Conservation (phyloP, 140 eudicot genomes). For the Erigeron philadelphicus region DNA sequence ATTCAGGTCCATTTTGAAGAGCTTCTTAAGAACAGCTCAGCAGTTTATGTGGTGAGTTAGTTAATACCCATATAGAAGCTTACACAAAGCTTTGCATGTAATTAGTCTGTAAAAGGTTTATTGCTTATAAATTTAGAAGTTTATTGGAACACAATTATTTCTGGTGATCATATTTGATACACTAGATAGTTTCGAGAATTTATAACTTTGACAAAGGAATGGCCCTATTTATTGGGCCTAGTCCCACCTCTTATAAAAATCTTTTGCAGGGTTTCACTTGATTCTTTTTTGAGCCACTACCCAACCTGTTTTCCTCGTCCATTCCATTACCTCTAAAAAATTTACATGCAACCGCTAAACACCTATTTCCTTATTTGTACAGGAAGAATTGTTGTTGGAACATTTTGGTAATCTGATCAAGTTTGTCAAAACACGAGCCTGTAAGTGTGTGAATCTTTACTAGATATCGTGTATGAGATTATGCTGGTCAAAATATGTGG, state of each 20-base stretch:
- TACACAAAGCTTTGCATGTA: conserved; percentile 1
- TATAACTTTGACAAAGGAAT: too few relatives aligned
- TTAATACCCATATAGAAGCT: neutral
- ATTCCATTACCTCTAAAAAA: neutral
- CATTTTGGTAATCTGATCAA: conserved; percentile 83
- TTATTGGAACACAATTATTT: too few relatives aligned
- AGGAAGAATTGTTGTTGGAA: conserved; percentile 89
- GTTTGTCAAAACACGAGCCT: conserved; percentile 83
- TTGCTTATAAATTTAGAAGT: too few relatives aligned
- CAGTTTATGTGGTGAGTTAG: conserved; percentile 66
- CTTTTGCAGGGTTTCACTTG: too few relatives aligned
- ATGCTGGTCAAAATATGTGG: conserved; percentile 2
- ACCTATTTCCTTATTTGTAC: conserved; percentile 17
- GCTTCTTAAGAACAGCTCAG: conserved; percentile 69
- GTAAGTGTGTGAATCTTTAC: conserved; percentile 38
- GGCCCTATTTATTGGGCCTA: too few relatives aligned
- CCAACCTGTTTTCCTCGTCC: too few relatives aligned
- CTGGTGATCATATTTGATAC: too few relatives aligned
- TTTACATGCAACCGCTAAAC: neutral
- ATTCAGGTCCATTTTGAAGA: conserved; percentile 90
- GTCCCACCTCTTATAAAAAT: too few relatives aligned
- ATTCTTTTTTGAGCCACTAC: too few relatives aligned
- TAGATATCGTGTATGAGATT: neutral
- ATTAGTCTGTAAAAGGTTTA: neutral
- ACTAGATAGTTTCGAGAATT: too few relatives aligned